Evolutionary conservation across 2,329 filamentous ascomycete species (phyloP).

Genomic region (Fusarium brachygibbosum): DNA sequence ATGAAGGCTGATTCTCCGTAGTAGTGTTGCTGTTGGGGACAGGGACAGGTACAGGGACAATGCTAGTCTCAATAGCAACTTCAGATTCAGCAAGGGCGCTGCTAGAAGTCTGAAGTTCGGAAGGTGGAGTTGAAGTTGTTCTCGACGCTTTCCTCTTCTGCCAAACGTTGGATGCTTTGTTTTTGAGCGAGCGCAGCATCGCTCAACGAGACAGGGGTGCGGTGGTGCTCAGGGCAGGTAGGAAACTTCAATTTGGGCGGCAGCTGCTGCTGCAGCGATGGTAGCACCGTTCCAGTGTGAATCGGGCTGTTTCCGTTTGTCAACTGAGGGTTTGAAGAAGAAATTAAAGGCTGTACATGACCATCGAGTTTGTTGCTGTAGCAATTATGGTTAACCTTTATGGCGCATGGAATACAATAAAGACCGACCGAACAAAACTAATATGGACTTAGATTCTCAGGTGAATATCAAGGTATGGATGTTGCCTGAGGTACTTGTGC

Average conservation of each 20-base stretch:
- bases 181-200: conserved; percentile 48
- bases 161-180: conserved; percentile 44
- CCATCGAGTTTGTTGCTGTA: not conserved
- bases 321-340: not conserved
- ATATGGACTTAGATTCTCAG: not conserved
- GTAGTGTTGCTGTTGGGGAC: not conserved
- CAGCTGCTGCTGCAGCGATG: not conserved
- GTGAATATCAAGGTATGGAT: not conserved
- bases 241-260: not conserved
- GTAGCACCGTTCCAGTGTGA: not conserved
- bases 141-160: conserved; percentile 38
- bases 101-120: not conserved
- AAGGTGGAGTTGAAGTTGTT: conserved; percentile 14
- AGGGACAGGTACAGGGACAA: not conserved
- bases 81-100: not conserved
- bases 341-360: not conserved
- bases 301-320: not conserved
- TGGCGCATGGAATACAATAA: not conserved
- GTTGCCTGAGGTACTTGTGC: conserved; percentile 5
- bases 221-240: not conserved
- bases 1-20: not conserved
- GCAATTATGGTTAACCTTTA: not conserved
- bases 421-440: not conserved
- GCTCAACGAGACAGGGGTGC: not conserved
- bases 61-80: not conserved